phyloP scores from a whole-genome alignment of 257 asterid genomes.

The Nicotiana tabacum region DNA sequence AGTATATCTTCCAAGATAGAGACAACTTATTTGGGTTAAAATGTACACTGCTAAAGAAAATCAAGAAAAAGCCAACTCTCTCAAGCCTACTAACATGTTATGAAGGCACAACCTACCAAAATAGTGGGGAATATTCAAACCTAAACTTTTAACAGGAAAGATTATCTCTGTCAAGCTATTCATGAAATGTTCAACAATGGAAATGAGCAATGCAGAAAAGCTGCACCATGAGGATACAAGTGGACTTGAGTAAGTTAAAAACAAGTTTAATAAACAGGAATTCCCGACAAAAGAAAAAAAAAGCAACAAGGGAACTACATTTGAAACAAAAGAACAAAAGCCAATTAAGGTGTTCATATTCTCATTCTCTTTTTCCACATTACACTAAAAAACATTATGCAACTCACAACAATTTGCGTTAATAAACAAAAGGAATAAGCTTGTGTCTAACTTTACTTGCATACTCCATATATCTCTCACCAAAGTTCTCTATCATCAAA shows the following conservation, averaged over 20 bases:
- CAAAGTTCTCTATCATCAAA: constrained; percentile 66
- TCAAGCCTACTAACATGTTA: neutral
- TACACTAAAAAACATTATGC: neutral
- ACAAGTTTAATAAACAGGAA: neutral
- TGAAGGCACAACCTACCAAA: no score
- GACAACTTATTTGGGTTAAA: neutral
- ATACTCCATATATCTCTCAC: constrained; percentile 62
- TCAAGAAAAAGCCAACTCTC: neutral
- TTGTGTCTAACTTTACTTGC: constrained; percentile 58
- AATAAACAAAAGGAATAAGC: constrained; percentile 82
- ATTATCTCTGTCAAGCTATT: neutral
- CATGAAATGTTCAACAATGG: neutral
- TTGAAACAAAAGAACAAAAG: neutral
- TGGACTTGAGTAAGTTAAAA: neutral
- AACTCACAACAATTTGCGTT: constrained; percentile 18
- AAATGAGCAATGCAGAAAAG: neutral
- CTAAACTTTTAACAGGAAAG: neutral
- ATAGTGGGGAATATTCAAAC: no score
- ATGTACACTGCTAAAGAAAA: neutral
- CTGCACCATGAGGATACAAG: neutral
- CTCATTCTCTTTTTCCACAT: neutral
- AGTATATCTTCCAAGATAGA: neutral
- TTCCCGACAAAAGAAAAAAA: neutral
- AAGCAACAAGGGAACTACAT: neutral
- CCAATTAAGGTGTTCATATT: neutral